These are phyloP conservation scores for Aureobasidium sp. DNA, from an alignment of 2,329 filamentous ascomycete genomes.

Conservation along the genomic window DNA sequence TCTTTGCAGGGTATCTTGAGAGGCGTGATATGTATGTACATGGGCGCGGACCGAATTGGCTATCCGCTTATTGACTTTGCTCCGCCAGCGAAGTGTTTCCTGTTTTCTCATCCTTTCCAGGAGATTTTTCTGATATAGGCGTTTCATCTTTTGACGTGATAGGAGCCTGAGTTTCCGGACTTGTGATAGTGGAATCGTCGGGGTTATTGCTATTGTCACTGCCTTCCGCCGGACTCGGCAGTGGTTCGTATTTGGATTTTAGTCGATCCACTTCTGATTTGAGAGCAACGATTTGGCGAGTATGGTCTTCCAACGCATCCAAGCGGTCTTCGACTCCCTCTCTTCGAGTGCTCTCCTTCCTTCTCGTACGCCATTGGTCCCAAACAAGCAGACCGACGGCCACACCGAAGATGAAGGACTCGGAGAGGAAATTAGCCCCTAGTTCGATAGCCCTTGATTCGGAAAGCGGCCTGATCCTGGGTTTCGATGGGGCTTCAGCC, in stretches of 20 bases:
- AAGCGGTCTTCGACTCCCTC: conserved; percentile 54
- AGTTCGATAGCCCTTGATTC: conserved; percentile 62
- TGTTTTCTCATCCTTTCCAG: background rate
- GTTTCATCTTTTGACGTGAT: background rate
- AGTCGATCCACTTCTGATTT: conserved; percentile 4
- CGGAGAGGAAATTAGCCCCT: conserved; percentile 60
- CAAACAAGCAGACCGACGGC: conserved; percentile 54
- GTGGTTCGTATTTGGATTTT: conserved; percentile 5
- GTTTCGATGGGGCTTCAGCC: conserved; percentile 35
- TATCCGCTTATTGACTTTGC: background rate
- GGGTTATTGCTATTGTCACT: background rate
- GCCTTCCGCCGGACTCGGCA: background rate
- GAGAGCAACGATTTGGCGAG: background rate
- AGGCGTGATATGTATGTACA: conserved; percentile 1
- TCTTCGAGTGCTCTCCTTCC: conserved; percentile 51
- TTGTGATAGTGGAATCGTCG: background rate
- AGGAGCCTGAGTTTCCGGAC: background rate
- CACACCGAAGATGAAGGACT: conserved; percentile 58
- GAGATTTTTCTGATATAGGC: background rate
- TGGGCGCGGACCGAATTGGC: background rate
- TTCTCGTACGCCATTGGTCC: conserved; percentile 52
- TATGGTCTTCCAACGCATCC: conserved; percentile 42
- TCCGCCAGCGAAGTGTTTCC: background rate
- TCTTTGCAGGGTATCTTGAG: conserved; percentile 6
- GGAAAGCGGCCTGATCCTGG: conserved; percentile 54